These are phyloP conservation scores for Dacryopinax spathularia DNA, from an alignment of 768 basidiomycete genomes.

Conservation along the genomic window DNA sequence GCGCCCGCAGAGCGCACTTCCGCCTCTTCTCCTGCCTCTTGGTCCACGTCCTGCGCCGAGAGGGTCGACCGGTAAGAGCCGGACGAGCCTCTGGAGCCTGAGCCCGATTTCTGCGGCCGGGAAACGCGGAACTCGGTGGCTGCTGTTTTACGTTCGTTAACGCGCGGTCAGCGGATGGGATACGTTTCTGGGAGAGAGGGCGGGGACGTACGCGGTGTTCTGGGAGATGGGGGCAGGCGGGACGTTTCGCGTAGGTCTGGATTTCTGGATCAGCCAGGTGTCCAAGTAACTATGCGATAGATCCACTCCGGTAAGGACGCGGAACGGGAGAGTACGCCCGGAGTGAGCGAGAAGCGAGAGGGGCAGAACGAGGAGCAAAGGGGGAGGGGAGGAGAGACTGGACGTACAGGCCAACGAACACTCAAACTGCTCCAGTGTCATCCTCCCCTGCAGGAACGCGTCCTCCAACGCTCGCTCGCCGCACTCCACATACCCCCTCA, in stretches of 20 bases:
- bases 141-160: background rate
- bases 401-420: background rate
- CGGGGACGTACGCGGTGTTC: background rate
- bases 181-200: background rate
- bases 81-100: background rate
- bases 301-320: no score
- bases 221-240: background rate
- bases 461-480: constrained; percentile 1
- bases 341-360: no score
- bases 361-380: background rate
- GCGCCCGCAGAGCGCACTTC: no score
- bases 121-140: background rate
- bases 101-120: no score
- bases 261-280: background rate
- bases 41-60: no score
- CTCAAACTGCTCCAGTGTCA: background rate
- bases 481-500: background rate
- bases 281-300: no score
- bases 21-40: no score
- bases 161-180: background rate
- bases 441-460: background rate
- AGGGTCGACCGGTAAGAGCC: background rate
- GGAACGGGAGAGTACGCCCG: no score
- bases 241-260: background rate
- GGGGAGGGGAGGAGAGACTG: background rate